A percentile compares a stretch with the other conserved stretches of the same genome.
phyloP scores from a whole-genome alignment of 164 flowering plant species.

The Paratinospora sagittata region DNA sequence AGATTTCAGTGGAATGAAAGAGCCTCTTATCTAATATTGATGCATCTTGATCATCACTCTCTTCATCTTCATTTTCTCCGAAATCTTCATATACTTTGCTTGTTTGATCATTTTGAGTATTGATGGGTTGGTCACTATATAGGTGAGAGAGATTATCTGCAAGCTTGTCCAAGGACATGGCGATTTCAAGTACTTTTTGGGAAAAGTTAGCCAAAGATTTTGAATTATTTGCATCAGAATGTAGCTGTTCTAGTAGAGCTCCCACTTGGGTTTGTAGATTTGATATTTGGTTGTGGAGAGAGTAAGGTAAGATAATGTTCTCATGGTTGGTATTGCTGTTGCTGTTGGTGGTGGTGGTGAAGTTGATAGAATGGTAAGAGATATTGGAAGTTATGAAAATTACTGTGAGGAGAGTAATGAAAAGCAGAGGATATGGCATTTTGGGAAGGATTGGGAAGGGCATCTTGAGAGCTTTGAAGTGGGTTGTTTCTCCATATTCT shows the following conservation, averaged over 20 bases:
- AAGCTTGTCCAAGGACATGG: conserved; percentile 33
- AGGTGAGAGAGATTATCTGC: conserved; percentile 18
- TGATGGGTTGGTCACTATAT: conserved; percentile 10
- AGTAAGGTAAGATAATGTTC: conserved; percentile 17
- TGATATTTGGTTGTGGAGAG: conserved; percentile 24
- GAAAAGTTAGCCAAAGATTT: conserved; percentile 19
- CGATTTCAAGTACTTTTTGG: conserved; percentile 26
- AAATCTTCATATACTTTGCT: conserved; percentile 22
- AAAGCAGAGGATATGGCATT: conserved; percentile 22
- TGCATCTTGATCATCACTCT: conserved; percentile 24
- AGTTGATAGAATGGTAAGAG: conserved; percentile 15
- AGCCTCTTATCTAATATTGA: neutral
- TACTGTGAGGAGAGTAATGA: conserved; percentile 21
- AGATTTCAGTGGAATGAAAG: conserved; percentile 27
- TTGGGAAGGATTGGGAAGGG: conserved; percentile 17
- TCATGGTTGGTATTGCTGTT: no score
- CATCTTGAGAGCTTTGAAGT: conserved; percentile 22
- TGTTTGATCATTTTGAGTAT: conserved; percentile 7
- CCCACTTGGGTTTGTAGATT: conserved; percentile 31
- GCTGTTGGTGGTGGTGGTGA: conserved; percentile 6
- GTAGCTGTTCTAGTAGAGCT: conserved; percentile 25
- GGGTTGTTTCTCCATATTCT: conserved; percentile 23
- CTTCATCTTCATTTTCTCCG: conserved; percentile 24
- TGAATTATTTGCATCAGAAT: conserved; percentile 16
- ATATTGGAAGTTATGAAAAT: conserved; percentile 16